Evolutionary conservation across 768 basidiomycete species (phyloP), one percentile per base, ranked within the genome.

Genomic region (Termitomyces sp.): DNA sequence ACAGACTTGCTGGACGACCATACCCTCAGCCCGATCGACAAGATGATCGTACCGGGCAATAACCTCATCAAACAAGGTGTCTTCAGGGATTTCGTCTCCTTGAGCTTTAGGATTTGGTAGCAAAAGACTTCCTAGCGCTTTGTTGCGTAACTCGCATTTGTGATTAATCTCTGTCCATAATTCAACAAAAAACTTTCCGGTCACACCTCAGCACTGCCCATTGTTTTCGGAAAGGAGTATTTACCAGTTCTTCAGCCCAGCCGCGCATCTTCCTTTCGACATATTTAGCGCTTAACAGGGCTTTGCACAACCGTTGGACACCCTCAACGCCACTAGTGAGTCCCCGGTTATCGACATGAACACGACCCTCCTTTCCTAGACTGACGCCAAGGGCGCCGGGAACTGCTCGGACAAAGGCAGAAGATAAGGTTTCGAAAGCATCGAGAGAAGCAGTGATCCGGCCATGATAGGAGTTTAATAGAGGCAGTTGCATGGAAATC

Each of bases 371-470:
- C 57, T 80, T 74, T 32, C 76, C 75, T n/a, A 85, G 71, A 46
- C 77, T 79, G 45, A 85, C 85, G 20, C 84, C 80, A 40, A 98
- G 79, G 0, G 93, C 93, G 18, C 97, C 97, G 1, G 97, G 97
- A 1, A 98, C 95, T 4, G 89, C 89, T 14, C 93, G 88, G 42
- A 95, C 84, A 62, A 99, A 85, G 0, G 88, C 82, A 32, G 91
- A 93, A 1, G 94, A 93, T 5, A 97, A 77, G 1, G 88, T 89
- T 71, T 98, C 97, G 64, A 98, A 98, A 0, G 95, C 96, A 65
- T 98, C 94, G 26, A 98, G 75, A 9, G 95, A 93, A 9, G 88
- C 83, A 1, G 84, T 79, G 69, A 99, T 87, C 20, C 95, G 87
- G 9, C 76, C 72, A 60, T 85, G 82, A 70, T 97, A 99, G 5